Conservation (phyloP, 2,329 filamentous ascomycete genomes). For the Fusarium aywerte region DNA sequence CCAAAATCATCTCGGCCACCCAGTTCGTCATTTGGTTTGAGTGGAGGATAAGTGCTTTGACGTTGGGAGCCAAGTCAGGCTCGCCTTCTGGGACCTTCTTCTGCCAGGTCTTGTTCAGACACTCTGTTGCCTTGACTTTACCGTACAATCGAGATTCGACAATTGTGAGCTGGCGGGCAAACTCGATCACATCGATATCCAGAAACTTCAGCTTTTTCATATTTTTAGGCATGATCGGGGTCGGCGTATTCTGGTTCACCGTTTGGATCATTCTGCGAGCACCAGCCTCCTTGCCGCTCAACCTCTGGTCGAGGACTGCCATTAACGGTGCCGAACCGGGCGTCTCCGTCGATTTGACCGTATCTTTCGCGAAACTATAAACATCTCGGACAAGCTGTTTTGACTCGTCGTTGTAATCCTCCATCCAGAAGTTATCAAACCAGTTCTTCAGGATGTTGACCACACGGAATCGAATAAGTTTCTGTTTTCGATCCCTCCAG, state of each 20-base stretch:
- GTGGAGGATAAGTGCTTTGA: constrained; percentile 95
- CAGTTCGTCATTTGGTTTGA: constrained; percentile 99
- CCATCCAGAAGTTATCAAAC: constrained; percentile 99
- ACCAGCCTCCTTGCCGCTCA: constrained; percentile 87
- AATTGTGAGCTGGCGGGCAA: constrained; percentile 96
- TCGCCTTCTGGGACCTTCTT: constrained; percentile 89
- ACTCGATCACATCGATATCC: constrained; percentile 95
- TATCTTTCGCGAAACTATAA: constrained; percentile 89
- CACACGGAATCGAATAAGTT: constrained; percentile 92
- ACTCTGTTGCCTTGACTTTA: constrained; percentile 96
- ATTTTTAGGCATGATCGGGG: constrained; percentile 95
- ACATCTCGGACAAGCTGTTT: constrained; percentile 88
- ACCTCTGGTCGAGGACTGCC: constrained; percentile 86
- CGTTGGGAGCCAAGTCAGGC: constrained; percentile 88
- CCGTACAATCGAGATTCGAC: constrained; percentile 95
- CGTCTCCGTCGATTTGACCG: constrained; percentile 91
- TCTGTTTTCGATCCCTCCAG: constrained; percentile 96
- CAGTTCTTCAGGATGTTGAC: constrained; percentile 98
- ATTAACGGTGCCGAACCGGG: constrained; percentile 87
- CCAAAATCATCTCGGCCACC: constrained; percentile 99
- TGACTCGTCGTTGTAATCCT: constrained; percentile 85
- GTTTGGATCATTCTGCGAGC: constrained; percentile 89
- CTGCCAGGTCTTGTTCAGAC: constrained; percentile 98
- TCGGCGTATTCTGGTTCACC: constrained; percentile 81
- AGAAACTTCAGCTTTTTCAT: constrained; percentile 99